Percentiles rank a stretch among this genome's conserved stretches.
phyloP scores from a whole-genome alignment of 306 rosid species.

The Sesbania bispinosa region DNA sequence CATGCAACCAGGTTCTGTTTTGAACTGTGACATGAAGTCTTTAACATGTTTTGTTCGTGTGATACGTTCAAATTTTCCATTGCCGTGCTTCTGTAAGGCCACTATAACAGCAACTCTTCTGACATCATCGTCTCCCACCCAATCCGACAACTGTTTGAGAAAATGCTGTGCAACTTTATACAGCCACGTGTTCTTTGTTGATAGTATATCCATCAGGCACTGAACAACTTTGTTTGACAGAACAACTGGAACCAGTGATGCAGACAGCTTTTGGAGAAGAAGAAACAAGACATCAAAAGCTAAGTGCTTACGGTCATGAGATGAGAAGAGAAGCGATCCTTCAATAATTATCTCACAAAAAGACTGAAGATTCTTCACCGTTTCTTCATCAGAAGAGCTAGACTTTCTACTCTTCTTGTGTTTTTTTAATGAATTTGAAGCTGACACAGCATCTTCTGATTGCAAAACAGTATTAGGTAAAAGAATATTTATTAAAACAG shows the following conservation, averaged over 20 bases:
- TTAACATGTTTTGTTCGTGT: constrained; percentile 71
- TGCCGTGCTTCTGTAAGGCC: constrained; percentile 92
- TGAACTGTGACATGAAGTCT: constrained; percentile 77
- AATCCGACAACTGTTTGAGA: constrained; percentile 62
- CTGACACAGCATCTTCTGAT: constrained; percentile 55
- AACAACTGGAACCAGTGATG: constrained; percentile 60
- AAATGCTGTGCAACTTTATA: constrained; percentile 74
- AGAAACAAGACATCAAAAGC: constrained; percentile 78
- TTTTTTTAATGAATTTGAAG: constrained; percentile 75
- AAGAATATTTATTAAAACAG: constrained; percentile 63
- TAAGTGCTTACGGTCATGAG: constrained; percentile 96
- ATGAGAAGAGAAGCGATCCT: constrained; percentile 84
- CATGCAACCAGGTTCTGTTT: constrained; percentile 79
- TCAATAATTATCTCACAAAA: constrained; percentile 81
- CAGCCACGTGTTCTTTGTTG: constrained; percentile 83
- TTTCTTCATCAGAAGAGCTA: constrained; percentile 85
- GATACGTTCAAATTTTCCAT: constrained; percentile 67
- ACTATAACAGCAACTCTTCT: constrained; percentile 82
- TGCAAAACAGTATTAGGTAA: constrained; percentile 66
- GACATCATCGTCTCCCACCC: constrained; percentile 78
- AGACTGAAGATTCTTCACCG: constrained; percentile 50
- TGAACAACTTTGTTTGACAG: constrained; percentile 84
- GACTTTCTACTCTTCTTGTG: constrained; percentile 76
- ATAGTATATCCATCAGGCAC: constrained; percentile 79
- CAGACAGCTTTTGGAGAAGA: constrained; percentile 73